Conservation (phyloP, 306 rosid genomes). For the Rosa rugosa region DNA sequence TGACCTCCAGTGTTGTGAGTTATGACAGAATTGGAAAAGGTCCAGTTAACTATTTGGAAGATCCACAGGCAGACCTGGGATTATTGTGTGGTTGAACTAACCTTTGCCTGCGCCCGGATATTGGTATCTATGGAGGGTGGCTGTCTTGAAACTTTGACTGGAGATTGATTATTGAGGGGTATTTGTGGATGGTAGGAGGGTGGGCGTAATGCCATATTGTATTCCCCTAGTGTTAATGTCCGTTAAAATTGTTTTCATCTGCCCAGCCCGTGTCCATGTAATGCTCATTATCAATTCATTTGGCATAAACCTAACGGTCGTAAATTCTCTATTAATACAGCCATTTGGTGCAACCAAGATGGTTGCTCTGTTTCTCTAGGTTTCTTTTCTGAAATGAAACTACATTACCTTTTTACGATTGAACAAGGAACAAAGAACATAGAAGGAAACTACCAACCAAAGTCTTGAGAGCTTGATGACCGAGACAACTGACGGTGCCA, state of each 20-base stretch:
- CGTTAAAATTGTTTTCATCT: slow-evolving; percentile 11
- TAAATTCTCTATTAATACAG: not conserved
- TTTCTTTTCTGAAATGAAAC: not conserved
- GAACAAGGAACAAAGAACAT: no score
- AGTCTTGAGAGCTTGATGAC: no score
- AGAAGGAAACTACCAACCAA: no score
- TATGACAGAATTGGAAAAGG: slow-evolving; percentile 11
- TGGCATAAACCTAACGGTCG: not conserved
- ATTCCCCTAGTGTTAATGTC: not conserved
- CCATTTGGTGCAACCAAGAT: not conserved
- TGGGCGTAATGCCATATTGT: not conserved
- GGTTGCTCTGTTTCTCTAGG: not conserved
- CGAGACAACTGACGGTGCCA: no score
- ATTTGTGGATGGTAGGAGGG: slow-evolving; percentile 6
- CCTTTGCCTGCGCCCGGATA: slow-evolving; percentile 13
- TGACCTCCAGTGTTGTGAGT: not conserved
- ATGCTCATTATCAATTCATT: not conserved
- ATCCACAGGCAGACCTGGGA: not conserved
- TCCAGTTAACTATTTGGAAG: slow-evolving; percentile 1
- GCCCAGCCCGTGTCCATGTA: slow-evolving; percentile 3
- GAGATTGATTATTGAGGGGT: not conserved
- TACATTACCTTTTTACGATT: no score
- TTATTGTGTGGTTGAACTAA: not conserved
- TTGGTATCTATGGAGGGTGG: not conserved
- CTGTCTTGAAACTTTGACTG: not conserved